Percentiles rank a stretch among this genome's conserved stretches.
Evolutionary conservation across 345 rosid genomes (phyloP).

Genomic region (Zanthoxylum bungeanum): DNA sequence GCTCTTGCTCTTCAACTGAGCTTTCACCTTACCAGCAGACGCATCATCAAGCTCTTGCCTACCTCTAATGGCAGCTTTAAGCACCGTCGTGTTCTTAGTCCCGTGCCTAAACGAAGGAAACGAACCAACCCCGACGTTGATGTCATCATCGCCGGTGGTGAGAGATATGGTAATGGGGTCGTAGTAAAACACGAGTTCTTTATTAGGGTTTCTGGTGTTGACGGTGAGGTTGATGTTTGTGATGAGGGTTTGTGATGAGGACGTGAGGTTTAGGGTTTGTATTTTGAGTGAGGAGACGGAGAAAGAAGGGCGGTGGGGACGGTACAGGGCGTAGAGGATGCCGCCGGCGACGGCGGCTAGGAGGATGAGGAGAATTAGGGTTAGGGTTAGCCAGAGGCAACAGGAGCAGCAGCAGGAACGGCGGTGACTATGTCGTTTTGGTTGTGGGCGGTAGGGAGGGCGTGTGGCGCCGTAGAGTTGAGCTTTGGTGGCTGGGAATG

Average conservation of each 20-base stretch:
- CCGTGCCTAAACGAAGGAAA: constrained; percentile 60
- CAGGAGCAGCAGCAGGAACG: constrained; percentile 59
- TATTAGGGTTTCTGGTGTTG: constrained; percentile 77
- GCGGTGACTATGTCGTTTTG: constrained; percentile 46
- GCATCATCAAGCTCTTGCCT: constrained; percentile 40
- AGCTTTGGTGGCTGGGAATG: constrained; percentile 65
- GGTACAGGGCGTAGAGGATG: constrained; percentile 62
- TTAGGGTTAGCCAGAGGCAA: constrained; percentile 47
- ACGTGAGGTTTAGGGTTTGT: constrained; percentile 59
- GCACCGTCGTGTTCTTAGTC: constrained; percentile 62
- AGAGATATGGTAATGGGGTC: constrained; percentile 39
- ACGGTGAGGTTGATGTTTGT: constrained; percentile 62
- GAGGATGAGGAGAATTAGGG: constrained; percentile 42
- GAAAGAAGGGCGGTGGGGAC: constrained; percentile 75
- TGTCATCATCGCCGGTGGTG: constrained; percentile 29
- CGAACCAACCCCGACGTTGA: constrained; percentile 55
- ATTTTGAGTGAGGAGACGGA: constrained; percentile 56
- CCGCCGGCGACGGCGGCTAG: constrained; percentile 44
- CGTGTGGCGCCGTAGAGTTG: constrained; percentile 70
- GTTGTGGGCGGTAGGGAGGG: constrained; percentile 72
- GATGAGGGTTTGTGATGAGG: constrained; percentile 38
- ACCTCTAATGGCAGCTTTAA: constrained; percentile 48
- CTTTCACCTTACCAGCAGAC: constrained; percentile 43
- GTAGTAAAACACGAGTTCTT: constrained; percentile 60
- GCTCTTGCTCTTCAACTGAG: constrained; percentile 50